These are phyloP conservation scores for Fusarium bulbicola DNA, from an alignment of 2,329 filamentous ascomycete genomes.

Conservation along the genomic window DNA sequence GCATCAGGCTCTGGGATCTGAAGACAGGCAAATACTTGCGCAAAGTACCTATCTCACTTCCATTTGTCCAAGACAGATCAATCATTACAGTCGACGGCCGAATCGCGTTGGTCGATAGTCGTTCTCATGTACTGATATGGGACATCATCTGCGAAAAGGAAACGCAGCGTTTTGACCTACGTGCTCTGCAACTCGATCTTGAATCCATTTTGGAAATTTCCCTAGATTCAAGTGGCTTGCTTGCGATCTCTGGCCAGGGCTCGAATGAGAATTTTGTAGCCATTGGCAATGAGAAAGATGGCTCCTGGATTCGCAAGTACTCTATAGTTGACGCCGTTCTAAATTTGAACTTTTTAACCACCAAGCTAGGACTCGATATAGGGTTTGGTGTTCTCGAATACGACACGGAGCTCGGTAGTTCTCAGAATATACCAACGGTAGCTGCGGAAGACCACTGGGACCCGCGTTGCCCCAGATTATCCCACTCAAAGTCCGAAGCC, in stretches of 20 bases:
- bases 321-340: fast-evolving
- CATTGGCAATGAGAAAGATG: not conserved
- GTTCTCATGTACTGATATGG: no score
- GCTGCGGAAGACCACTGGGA: fast-evolving
- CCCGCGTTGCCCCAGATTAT: not conserved
- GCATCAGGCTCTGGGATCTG: fast-evolving
- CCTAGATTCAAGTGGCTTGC: fast-evolving
- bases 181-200: no score
- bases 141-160: no score
- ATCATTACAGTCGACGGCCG: not conserved
- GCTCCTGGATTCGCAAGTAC: fast-evolving
- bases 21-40: fast-evolving
- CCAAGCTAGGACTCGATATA: fast-evolving
- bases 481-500: fast-evolving
- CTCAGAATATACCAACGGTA: fast-evolving
- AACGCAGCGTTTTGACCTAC: no score
- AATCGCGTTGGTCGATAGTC: no score
- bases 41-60: no score
- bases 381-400: fast-evolving
- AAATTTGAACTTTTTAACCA: fast-evolving
- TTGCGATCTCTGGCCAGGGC: fast-evolving
- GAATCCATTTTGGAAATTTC: no score
- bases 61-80: no score
- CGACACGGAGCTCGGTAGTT: fast-evolving
- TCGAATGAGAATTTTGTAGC: fast-evolving